Evolutionary conservation across 2,329 filamentous ascomycete species (phyloP).

Genomic region (Aureobasidium pullulans): DNA sequence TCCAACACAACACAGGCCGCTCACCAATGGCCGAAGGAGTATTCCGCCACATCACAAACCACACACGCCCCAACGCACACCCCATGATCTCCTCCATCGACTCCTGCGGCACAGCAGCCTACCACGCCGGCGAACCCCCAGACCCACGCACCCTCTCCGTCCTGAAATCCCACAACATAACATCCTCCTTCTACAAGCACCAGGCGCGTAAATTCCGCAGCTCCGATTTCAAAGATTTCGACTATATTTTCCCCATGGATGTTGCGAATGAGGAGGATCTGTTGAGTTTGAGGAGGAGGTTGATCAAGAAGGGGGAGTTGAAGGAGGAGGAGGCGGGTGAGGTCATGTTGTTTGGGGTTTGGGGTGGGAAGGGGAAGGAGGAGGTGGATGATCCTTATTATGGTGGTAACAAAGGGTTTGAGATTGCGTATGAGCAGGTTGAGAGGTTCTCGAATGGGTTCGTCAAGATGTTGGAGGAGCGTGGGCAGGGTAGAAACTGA

Average conservation of each 20-base stretch:
- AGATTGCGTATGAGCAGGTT: conserved; percentile 79
- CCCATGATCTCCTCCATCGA: conserved; percentile 63
- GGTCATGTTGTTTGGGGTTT: conserved; percentile 69
- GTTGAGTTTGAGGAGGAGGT: conserved; percentile 48
- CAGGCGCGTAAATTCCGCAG: conserved; percentile 63
- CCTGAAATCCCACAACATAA: conserved; percentile 66
- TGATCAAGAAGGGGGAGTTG: conserved; percentile 35
- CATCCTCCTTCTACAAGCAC: conserved; percentile 58
- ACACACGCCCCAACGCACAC: conserved; percentile 41
- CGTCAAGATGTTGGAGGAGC: conserved; percentile 50
- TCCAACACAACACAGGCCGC: conserved; percentile 32
- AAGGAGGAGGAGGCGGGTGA: conserved; percentile 36
- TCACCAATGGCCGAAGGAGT: conserved; percentile 96
- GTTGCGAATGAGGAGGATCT: conserved; percentile 69
- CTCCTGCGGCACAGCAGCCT: conserved; percentile 83
- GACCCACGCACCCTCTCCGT: conserved; percentile 80
- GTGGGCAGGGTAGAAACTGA: conserved; percentile 6
- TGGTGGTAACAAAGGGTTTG: conserved; percentile 73
- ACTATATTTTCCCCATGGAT: conserved; percentile 96
- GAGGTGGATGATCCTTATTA: conserved; percentile 88
- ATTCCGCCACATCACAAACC: conserved; percentile 62
- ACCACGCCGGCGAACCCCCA: conserved; percentile 69
- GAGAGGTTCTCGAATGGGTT: conserved; percentile 70
- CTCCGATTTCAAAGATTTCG: conserved; percentile 73
- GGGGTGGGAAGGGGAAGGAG: conserved; percentile 56